These are phyloP conservation scores for Ammopiptanthus mongolicus DNA, from an alignment of 306 rosid species.

Conservation along the genomic window DNA sequence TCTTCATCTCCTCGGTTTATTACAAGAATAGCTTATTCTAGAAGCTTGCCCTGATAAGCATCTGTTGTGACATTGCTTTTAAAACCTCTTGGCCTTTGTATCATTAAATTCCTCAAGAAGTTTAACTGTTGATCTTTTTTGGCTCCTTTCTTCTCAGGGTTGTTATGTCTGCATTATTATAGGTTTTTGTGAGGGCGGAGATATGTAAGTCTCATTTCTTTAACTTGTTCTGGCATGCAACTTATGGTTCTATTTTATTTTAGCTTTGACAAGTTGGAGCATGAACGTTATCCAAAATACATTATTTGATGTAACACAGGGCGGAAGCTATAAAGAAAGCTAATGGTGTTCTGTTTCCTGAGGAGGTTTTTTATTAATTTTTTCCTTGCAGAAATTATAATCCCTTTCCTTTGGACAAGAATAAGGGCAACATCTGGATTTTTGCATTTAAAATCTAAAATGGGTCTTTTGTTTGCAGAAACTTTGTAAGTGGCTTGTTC, in stretches of 20 bases:
- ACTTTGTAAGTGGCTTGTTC: conserved; percentile 98
- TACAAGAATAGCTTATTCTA: not conserved
- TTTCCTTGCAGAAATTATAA: conserved; percentile 7
- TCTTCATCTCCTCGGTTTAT: conserved; percentile 4
- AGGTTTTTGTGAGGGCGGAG: conserved; percentile 96
- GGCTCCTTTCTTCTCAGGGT: conserved; percentile 60
- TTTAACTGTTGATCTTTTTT: conserved; percentile 5
- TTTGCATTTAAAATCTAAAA: conserved; percentile 7
- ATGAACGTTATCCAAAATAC: conserved; percentile 2
- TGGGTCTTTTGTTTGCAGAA: conserved; percentile 45
- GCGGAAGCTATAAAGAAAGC: conserved; percentile 90
- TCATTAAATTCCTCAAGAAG: not conserved
- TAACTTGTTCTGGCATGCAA: not conserved
- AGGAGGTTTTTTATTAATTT: conserved; percentile 57
- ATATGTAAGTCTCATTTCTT: conserved; percentile 60
- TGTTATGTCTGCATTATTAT: conserved; percentile 96
- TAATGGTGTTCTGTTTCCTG: conserved; percentile 63
- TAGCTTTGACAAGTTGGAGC: conserved; percentile 17
- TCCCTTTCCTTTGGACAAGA: not conserved
- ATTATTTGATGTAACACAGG: conserved; percentile 50
- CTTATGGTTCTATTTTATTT: conserved; percentile 18
- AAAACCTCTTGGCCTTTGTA: not conserved
- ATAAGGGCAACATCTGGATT: conserved; percentile 10
- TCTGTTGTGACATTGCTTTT: conserved; percentile 6
- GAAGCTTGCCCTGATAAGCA: conserved; percentile 14